phyloP scores from a whole-genome alignment of 179 eudicot genomes.

The Silene noctiflora region DNA sequence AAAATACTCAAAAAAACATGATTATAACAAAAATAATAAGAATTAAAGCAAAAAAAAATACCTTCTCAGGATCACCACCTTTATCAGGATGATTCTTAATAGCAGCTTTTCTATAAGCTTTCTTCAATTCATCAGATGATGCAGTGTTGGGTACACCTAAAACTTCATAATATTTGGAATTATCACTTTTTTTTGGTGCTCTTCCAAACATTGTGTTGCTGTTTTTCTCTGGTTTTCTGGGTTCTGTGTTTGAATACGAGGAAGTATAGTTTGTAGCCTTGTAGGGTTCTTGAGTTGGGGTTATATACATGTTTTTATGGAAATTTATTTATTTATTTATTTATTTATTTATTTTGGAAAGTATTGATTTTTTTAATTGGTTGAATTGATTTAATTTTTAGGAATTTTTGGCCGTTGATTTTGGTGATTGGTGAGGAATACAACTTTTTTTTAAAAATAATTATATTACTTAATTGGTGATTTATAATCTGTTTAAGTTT shows the following conservation, averaged over 20 bases:
- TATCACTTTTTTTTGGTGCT: conserved; percentile 42
- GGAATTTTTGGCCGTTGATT: too few species aligned
- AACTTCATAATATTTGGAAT: conserved; percentile 30
- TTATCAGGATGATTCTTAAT: conserved; percentile 45
- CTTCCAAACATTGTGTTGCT: conserved; percentile 32
- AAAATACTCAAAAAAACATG: neutral
- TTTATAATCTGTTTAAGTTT: too few species aligned
- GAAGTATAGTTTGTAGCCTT: neutral
- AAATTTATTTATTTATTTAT: neutral
- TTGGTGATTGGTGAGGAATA: too few species aligned
- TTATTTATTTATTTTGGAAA: neutral
- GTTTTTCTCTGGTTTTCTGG: neutral
- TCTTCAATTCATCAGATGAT: conserved; percentile 39
- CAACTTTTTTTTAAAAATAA: too few species aligned
- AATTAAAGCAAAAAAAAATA: neutral
- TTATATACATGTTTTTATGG: neutral
- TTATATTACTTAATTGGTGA: too few species aligned
- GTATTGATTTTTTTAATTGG: too few species aligned
- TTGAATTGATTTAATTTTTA: too few species aligned
- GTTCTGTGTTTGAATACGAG: neutral
- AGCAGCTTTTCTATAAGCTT: conserved; percentile 42
- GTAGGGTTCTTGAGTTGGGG: conserved; percentile 1
- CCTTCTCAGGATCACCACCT: conserved; percentile 50
- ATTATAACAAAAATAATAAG: neutral
- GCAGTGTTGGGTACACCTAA: conserved; percentile 35